Conservation (phyloP, 78 protist genomes). For the Planoprotostelium fungivorum region DNA sequence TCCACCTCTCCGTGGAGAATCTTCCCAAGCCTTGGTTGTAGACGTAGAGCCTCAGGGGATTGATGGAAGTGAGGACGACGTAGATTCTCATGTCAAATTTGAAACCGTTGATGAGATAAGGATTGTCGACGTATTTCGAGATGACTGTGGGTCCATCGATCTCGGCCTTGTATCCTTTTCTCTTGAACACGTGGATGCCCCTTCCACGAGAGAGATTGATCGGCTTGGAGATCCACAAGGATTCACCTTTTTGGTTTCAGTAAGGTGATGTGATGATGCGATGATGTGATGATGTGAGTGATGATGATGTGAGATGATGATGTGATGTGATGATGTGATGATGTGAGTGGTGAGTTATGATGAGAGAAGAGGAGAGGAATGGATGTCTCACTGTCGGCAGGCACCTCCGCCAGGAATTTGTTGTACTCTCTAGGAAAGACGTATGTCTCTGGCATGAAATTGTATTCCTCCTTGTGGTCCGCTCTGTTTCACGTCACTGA, state of each 20-base stretch:
- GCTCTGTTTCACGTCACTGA: too few species aligned
- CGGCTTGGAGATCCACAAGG: slow-evolving; percentile 34
- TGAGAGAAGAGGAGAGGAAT: too few species aligned
- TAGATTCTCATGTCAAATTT: slow-evolving; percentile 87
- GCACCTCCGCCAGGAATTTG: neutral
- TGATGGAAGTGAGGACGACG: slow-evolving; percentile 54
- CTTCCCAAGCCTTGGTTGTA: slow-evolving; percentile 68
- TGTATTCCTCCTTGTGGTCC: neutral
- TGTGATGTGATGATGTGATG: neutral
- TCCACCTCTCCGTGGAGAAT: slow-evolving; percentile 17
- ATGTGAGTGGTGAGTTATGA: neutral
- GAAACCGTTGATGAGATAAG: slow-evolving; percentile 69
- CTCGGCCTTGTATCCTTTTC: neutral
- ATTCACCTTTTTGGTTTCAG: neutral
- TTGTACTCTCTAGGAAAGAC: slow-evolving; percentile 16
- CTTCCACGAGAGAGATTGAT: slow-evolving; percentile 25
- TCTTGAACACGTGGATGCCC: slow-evolving; percentile 16
- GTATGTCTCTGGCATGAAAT: slow-evolving; percentile 12
- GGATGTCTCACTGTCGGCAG: neutral
- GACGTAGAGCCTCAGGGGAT: slow-evolving; percentile 58
- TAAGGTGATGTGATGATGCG: neutral
- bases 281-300: neutral
- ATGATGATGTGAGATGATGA: too few species aligned
- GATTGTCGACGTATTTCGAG: slow-evolving; percentile 53
- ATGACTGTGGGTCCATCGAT: neutral